phyloP scores from a whole-genome alignment of 2,329 filamentous ascomycete species.

The Allantophomopsis cytisporea region DNA sequence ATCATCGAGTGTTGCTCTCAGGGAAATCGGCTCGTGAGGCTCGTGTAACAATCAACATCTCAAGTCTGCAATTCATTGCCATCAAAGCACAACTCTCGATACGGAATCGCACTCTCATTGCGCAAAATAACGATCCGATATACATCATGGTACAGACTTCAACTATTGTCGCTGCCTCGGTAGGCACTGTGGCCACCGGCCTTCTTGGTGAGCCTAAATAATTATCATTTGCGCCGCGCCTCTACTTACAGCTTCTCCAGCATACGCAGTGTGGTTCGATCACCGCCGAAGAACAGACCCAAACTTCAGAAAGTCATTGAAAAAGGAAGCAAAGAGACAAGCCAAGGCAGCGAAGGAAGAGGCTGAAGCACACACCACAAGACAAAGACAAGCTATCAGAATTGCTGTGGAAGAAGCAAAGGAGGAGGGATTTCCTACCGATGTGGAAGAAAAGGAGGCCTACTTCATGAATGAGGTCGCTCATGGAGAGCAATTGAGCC shows the following conservation, averaged over 20 bases:
- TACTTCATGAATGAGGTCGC: slow-evolving; percentile 97
- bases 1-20: no score
- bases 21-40: no score
- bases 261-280: slow-evolving; percentile 58
- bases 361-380: slow-evolving; percentile 48
- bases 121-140: slow-evolving; percentile 1
- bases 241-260: slow-evolving; percentile 20
- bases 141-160: slow-evolving; percentile 32
- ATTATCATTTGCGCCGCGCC: not conserved
- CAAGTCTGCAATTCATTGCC: no score
- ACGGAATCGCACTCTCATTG: slow-evolving; percentile 1
- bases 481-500: slow-evolving; percentile 69
- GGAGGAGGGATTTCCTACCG: slow-evolving; percentile 81
- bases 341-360: slow-evolving; percentile 60
- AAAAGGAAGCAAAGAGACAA: slow-evolving; percentile 63
- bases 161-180: slow-evolving; percentile 45
- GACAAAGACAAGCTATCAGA: slow-evolving; percentile 64
- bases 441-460: slow-evolving; percentile 84
- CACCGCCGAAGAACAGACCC: slow-evolving; percentile 48
- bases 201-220: slow-evolving; percentile 35
- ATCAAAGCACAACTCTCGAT: slow-evolving; percentile 2
- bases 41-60: no score
- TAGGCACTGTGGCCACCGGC: slow-evolving; percentile 45
- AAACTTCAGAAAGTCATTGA: slow-evolving; percentile 53
- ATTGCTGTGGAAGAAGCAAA: slow-evolving; percentile 66